phyloP scores from a whole-genome alignment of 371 early-diverging fungal species.

The Dinochytrium kinnereticum region DNA sequence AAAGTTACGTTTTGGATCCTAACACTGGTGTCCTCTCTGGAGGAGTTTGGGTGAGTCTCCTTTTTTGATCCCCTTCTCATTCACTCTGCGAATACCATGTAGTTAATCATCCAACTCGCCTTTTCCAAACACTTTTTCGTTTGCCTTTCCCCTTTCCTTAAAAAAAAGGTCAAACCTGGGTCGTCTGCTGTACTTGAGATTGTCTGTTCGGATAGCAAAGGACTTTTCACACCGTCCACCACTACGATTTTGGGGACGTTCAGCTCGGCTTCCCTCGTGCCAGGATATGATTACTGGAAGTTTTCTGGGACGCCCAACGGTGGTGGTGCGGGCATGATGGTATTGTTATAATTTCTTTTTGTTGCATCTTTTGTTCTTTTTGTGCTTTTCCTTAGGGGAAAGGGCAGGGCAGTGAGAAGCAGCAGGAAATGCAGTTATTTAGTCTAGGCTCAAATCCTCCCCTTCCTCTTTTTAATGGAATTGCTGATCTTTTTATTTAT shows the following conservation, averaged over 20 bases:
- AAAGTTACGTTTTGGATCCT: conserved; percentile 3
- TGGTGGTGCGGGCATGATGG: neutral
- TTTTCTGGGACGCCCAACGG: neutral
- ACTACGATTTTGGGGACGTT: neutral
- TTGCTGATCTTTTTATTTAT: neutral
- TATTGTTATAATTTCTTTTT: neutral
- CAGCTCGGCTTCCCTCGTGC: neutral
- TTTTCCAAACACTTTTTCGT: too few relatives aligned
- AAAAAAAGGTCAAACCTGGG: neutral
- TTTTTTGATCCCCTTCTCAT: too few relatives aligned
- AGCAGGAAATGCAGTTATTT: too few relatives aligned
- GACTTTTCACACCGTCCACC: neutral
- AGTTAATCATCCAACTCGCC: too few relatives aligned
- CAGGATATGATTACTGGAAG: conserved; percentile 18
- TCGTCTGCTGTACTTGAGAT: neutral
- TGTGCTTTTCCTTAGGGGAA: too few relatives aligned
- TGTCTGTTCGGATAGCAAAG: neutral
- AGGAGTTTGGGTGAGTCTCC: neutral
- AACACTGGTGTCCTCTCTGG: conserved; percentile 2
- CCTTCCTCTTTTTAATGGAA: neutral
- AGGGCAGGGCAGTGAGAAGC: too few relatives aligned
- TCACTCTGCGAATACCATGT: too few relatives aligned
- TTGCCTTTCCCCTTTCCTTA: too few relatives aligned
- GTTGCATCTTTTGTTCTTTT: neutral
- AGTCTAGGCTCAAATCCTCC: too few relatives aligned